Conservation (phyloP, 75 land plant species). For the Pinus taeda region DNA sequence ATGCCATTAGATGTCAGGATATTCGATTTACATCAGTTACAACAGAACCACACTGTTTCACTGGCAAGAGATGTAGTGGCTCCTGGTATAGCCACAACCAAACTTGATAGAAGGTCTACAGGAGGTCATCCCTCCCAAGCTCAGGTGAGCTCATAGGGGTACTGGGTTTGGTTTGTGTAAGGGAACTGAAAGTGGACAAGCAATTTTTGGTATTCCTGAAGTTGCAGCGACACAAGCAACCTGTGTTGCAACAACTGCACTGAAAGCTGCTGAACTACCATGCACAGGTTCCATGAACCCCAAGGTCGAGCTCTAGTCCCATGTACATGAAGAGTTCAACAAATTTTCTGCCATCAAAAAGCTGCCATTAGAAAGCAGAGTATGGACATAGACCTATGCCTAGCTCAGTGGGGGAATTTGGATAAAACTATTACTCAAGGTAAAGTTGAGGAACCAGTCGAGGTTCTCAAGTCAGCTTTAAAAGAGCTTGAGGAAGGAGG, state of each 20-base stretch:
- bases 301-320: too few relatives aligned
- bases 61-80: constrained; percentile 12
- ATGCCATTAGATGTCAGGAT: neutral
- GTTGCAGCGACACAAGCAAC: constrained; percentile 36
- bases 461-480: too few relatives aligned
- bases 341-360: too few relatives aligned
- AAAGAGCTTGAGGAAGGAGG: too few relatives aligned
- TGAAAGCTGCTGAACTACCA: constrained; percentile 82
- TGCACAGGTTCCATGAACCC: constrained; percentile 42
- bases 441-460: too few relatives aligned
- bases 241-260: constrained; percentile 38
- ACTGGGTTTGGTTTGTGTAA: constrained; percentile 10
- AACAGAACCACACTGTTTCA: constrained; percentile 2
- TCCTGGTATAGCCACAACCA: constrained; percentile 3
- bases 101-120: constrained; percentile 31
- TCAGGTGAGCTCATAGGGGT: constrained; percentile 1
- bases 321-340: too few relatives aligned
- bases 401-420: too few relatives aligned
- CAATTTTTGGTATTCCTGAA: constrained; percentile 37
- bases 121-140: constrained; percentile 22
- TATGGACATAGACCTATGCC: too few relatives aligned
- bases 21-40: neutral
- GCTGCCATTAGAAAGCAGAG: too few relatives aligned
- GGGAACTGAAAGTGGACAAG: constrained; percentile 15
- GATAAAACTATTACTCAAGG: too few relatives aligned